These are phyloP conservation scores for Peniophora sp. DNA, from an alignment of 1,284 basidiomycete genomes.

Conservation along the genomic window DNA sequence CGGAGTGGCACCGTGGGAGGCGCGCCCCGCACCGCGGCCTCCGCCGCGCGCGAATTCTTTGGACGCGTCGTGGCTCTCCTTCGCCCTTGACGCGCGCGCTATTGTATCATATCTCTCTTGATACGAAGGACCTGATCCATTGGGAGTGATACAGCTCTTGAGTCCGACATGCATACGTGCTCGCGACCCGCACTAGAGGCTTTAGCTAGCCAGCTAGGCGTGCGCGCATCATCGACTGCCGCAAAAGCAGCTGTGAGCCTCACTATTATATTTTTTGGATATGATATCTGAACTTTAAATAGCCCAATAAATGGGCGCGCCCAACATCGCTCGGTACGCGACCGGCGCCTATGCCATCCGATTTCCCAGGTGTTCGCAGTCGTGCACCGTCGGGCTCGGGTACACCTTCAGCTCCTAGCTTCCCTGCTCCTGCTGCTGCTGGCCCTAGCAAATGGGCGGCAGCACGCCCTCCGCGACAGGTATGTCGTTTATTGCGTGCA, in stretches of 20 bases:
- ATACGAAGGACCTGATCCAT: too few relatives aligned
- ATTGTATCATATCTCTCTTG: background rate
- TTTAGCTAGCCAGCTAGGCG: constrained; percentile 4
- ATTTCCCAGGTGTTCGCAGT: background rate
- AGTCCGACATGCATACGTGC: constrained; percentile 12
- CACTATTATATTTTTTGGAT: background rate
- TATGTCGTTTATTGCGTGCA: background rate
- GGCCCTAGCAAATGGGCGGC: background rate
- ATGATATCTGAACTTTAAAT: background rate
- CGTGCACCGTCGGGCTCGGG: background rate
- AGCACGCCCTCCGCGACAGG: background rate
- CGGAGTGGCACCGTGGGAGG: too few relatives aligned
- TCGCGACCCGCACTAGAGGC: constrained; percentile 6
- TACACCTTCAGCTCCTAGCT: background rate
- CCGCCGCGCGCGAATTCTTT: constrained; percentile 1
- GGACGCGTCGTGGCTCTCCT: constrained; percentile 15
- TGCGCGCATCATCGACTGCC: constrained; percentile 7
- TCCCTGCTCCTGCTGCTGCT: background rate
- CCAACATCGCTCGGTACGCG: background rate
- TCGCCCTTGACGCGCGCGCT: constrained; percentile 4
- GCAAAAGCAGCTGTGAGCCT: constrained; percentile 12
- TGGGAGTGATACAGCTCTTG: too few relatives aligned
- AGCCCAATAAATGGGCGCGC: background rate
- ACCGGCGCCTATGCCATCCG: background rate
- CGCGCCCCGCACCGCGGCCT: too few relatives aligned